Evolutionary conservation across 2,329 filamentous ascomycete genomes (phyloP), one percentile per base, ranked within the genome.

Genomic region (Hypoxylon sp.): DNA sequence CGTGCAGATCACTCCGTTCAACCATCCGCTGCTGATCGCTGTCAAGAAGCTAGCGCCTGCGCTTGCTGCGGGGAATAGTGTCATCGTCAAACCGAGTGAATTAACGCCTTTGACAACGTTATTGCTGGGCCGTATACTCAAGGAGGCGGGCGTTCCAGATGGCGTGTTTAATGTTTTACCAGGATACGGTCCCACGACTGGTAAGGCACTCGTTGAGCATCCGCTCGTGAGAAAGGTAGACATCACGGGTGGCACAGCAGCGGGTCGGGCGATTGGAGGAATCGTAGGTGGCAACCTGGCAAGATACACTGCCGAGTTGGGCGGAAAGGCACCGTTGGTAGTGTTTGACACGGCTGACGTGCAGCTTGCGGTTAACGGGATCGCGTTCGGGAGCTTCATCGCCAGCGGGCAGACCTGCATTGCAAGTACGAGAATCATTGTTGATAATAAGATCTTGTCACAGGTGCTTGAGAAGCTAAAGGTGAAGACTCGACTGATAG

Each of bases 191-290:
- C 53, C 65, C 0, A 72, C 72, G 1, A 84, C 82, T 0, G 81
- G 81, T 7, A 73, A 71, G n/a, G 74, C 75, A 0, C 74, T 85
- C 3, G 79, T 78, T 8, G 69, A 79, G 19, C 86, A 80, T 47
- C 68, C 69, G 2, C 68, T 77, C 2, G 71, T 81, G 2, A 73
- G 81, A 70, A 90, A 90, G 74, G 80, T 91, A 48, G 87, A 89
- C 60, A 85, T 91, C 62, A 91, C 88, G 26, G 88, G 88, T 31
- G 87, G 86, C n/a, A 90, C 87, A 15, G 73, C 75, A n/a, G 84
- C 87, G 12, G 88, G 87, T 4, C 78, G 84, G 49, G 80, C 81
- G 25, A 88, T 91, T 63, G 86, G 88, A 57, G 77, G 83, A 31
- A 78, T 87, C 29, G 85, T 82, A 17, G 81, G 83, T 30, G 79